phyloP scores from a whole-genome alignment of 2,329 filamentous ascomycete genomes.

The Sclerotinia glacialis region DNA sequence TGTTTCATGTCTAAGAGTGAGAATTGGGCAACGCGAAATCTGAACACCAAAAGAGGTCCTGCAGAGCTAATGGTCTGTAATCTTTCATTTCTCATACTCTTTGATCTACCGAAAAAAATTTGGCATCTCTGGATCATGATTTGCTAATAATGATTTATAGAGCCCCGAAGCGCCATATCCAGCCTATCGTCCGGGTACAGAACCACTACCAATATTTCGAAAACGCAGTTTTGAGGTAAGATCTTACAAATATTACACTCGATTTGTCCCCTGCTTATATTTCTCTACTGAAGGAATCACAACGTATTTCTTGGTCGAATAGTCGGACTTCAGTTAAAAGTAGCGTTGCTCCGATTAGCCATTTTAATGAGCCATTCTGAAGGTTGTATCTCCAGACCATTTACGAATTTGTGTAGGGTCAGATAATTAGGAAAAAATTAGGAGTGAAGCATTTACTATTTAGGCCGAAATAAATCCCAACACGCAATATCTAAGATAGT shows the following conservation, averaged over 20 bases:
- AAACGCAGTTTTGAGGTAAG: background rate
- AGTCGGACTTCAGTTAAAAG: background rate
- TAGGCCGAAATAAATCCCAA: no score
- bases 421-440: no score
- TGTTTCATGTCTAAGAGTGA: slow-evolving; percentile 14
- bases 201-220: background rate
- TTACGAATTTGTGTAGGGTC: no score
- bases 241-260: background rate
- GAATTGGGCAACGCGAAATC: slow-evolving; percentile 20
- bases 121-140: no score
- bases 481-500: no score
- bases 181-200: background rate
- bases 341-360: no score
- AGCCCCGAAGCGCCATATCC: background rate
- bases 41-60: background rate
- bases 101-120: no score
- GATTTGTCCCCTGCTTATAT: background rate
- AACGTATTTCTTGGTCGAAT: no score
- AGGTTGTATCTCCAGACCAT: no score
- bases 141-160: background rate
- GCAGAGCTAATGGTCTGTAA: background rate
- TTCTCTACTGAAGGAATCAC: background rate
- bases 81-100: background rate
- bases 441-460: no score
- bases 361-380: background rate